Conservation (phyloP, 495 filamentous ascomycete species). For the Penicillium odoratum region DNA sequence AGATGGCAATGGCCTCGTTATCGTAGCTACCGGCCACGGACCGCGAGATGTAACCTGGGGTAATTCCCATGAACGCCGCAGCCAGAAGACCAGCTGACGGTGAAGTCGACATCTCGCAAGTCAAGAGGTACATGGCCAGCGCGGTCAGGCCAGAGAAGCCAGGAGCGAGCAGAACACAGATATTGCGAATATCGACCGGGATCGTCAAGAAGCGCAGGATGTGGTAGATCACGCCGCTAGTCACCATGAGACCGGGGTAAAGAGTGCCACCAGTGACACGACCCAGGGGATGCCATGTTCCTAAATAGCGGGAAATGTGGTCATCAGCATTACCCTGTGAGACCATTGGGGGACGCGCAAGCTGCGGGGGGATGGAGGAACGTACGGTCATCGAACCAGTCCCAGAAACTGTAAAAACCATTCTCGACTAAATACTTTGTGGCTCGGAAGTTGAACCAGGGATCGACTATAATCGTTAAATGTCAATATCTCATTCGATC, state of each 20-base stretch:
- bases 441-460: constrained; percentile 99
- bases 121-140: constrained; percentile 91
- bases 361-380: constrained; percentile 14
- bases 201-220: constrained; percentile 86
- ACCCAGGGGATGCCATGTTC: constrained; percentile 98
- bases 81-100: constrained; percentile 93
- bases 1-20: constrained; percentile 99
- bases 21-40: constrained; percentile 99
- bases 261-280: constrained; percentile 98
- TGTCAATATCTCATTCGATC: constrained; percentile 23
- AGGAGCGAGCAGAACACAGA: constrained; percentile 95
- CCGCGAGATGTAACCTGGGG: constrained; percentile 95
- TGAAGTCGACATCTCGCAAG: constrained; percentile 90
- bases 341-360: constrained; percentile 13
- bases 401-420: constrained; percentile 99
- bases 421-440: constrained; percentile 96
- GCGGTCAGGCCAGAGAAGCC: constrained; percentile 95
- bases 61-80: constrained; percentile 95
- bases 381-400: constrained; percentile 99
- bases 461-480: constrained; percentile 69
- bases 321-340: constrained; percentile 22
- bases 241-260: constrained; percentile 99
- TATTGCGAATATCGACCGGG: constrained; percentile 97
- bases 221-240: constrained; percentile 95
- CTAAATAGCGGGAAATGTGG: constrained; percentile 40